These are phyloP conservation scores for Potentilla sterilis DNA, from an alignment of 306 rosid genomes.

Conservation along the genomic window DNA sequence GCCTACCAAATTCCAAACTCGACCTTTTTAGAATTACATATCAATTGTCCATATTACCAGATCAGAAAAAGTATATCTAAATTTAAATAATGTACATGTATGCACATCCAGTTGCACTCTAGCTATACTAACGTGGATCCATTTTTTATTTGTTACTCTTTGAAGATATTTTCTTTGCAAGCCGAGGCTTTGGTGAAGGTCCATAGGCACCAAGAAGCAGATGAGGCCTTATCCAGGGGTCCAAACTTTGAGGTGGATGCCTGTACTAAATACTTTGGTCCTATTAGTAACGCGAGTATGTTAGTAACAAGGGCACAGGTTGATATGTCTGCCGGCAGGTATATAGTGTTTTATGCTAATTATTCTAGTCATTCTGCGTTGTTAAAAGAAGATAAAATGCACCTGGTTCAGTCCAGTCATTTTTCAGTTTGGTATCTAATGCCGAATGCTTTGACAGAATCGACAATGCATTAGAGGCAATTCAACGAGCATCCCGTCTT, in stretches of 20 bases:
- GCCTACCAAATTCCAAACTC: slow-evolving; percentile 3
- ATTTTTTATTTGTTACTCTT: background rate
- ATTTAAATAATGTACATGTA: background rate
- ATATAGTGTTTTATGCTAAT: background rate
- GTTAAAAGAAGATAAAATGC: background rate
- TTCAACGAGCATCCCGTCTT: slow-evolving; percentile 49
- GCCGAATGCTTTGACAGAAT: slow-evolving; percentile 39
- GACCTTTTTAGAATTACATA: background rate
- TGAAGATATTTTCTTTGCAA: slow-evolving; percentile 76
- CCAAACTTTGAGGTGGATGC: slow-evolving; percentile 62
- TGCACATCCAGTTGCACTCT: background rate
- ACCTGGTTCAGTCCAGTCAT: background rate
- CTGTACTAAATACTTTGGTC: slow-evolving; percentile 72
- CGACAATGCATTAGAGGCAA: slow-evolving; percentile 70
- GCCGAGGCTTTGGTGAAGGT: slow-evolving; percentile 82
- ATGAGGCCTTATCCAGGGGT: slow-evolving; percentile 54
- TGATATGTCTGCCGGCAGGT: slow-evolving; percentile 74
- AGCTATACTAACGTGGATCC: background rate
- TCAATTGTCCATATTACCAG: background rate
- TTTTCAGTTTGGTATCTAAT: background rate
- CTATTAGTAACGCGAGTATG: slow-evolving; percentile 60
- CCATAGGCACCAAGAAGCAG: slow-evolving; percentile 74
- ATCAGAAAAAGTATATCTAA: background rate
- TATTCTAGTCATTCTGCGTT: background rate
- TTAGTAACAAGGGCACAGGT: slow-evolving; percentile 63